These are phyloP conservation scores for Eragrostis curvula DNA, from an alignment of 176 grass and related monocot genomes.

Conservation along the genomic window DNA sequence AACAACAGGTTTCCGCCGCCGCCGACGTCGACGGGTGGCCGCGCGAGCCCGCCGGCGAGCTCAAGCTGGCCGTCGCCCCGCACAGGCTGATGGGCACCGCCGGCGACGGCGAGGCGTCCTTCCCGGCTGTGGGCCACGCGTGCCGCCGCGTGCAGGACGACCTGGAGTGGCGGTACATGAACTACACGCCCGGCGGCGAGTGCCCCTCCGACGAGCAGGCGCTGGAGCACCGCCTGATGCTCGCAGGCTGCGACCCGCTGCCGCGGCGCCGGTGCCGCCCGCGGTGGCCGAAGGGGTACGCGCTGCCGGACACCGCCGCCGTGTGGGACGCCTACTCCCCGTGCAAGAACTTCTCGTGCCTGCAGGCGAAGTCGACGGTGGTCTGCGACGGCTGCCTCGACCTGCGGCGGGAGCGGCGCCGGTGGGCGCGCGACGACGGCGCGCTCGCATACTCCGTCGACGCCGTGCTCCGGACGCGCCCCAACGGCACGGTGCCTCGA, in stretches of 20 bases:
- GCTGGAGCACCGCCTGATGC: slow-evolving; percentile 58
- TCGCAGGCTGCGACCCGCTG: slow-evolving; percentile 65
- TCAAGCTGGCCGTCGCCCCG: slow-evolving; percentile 44
- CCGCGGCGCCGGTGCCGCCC: slow-evolving; percentile 63
- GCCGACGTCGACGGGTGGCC: no score
- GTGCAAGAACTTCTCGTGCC: slow-evolving; percentile 68
- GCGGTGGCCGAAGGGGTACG: slow-evolving; percentile 33
- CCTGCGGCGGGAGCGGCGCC: slow-evolving; percentile 45
- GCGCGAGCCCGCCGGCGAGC: slow-evolving; percentile 57
- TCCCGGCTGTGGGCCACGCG: slow-evolving; percentile 46
- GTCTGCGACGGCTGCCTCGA: slow-evolving; percentile 68
- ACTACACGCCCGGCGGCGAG: slow-evolving; percentile 50
- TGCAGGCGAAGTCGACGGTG: slow-evolving; percentile 39
- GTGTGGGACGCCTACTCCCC: slow-evolving; percentile 61
- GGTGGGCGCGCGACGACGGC: slow-evolving; percentile 66
- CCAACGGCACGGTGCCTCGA: slow-evolving; percentile 57
- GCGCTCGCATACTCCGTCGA: slow-evolving; percentile 56
- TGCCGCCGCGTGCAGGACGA: slow-evolving; percentile 53
- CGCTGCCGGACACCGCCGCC: slow-evolving; percentile 49
- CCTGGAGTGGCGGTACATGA: slow-evolving; percentile 50
- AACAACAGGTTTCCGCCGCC: no score
- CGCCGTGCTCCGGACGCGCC: slow-evolving; percentile 43
- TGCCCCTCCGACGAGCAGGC: slow-evolving; percentile 61
- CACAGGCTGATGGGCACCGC: slow-evolving; percentile 23
- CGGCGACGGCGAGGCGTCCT: neutral